A percentile compares a stretch with the other conserved stretches of the same genome.
These are phyloP conservation scores for Colletotrichum eleusines DNA, from an alignment of 2,329 filamentous ascomycete species.

Conservation along the genomic window DNA sequence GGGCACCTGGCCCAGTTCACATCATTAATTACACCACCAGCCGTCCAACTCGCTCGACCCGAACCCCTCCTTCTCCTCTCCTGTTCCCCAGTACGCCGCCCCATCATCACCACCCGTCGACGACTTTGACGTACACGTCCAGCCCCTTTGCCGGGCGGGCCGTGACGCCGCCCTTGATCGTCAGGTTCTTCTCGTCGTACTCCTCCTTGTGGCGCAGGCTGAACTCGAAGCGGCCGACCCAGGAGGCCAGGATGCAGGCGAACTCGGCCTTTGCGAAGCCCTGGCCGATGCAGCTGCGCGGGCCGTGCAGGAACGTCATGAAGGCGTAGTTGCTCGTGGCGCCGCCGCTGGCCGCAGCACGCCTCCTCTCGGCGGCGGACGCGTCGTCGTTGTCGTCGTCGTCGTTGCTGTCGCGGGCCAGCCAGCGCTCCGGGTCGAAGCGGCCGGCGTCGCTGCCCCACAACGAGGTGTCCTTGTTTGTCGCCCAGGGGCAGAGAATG, in stretches of 20 bases:
- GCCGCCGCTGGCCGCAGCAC: conserved; percentile 72
- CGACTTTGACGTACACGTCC: conserved; percentile 70
- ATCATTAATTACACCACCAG: background rate
- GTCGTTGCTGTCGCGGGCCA: conserved; percentile 57
- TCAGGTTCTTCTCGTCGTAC: conserved; percentile 74
- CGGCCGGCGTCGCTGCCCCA: conserved; percentile 82
- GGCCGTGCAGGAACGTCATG: conserved; percentile 88
- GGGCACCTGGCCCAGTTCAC: background rate
- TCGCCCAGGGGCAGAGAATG: conserved; percentile 73
- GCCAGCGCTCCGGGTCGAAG: conserved; percentile 86
- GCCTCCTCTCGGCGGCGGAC: conserved; percentile 48
- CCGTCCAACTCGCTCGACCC: background rate
- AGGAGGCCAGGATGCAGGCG: conserved; percentile 81
- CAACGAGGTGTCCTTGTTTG: conserved; percentile 75
- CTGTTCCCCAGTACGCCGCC: background rate
- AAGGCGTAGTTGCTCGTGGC: conserved; percentile 82
- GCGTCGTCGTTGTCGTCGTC: conserved; percentile 50
- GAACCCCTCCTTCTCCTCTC: too few species aligned
- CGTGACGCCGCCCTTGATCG: conserved; percentile 78
- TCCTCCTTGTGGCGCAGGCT: conserved; percentile 68
- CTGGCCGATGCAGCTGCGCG: conserved; percentile 86
- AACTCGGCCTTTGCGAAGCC: conserved; percentile 87
- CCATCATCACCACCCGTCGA: conserved; percentile 12
- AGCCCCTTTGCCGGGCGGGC: conserved; percentile 79
- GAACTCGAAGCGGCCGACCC: conserved; percentile 81